Evolutionary conservation across 352 stramenopile species (phyloP).

Genomic region (Pythium guiyangense): DNA sequence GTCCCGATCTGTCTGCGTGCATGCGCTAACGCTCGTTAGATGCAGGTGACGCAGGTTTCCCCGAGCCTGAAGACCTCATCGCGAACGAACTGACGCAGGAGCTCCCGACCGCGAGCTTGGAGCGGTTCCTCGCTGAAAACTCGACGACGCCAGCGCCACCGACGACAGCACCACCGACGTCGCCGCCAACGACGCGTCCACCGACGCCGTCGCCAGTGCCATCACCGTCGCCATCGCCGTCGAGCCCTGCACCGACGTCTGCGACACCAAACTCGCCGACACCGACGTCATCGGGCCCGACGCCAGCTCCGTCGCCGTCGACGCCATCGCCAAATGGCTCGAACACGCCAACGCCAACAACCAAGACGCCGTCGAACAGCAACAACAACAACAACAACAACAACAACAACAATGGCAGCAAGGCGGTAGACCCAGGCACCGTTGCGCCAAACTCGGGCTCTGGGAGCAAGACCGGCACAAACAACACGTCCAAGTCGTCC

Average conservation of each 20-base stretch:
- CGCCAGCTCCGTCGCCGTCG: slow-evolving; percentile 9
- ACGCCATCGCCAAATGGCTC: slow-evolving; percentile 3
- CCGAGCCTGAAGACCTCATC: slow-evolving; percentile 5
- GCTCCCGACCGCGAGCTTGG: slow-evolving; percentile 11
- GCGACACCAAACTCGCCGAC: slow-evolving; percentile 11
- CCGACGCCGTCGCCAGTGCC: slow-evolving; percentile 10
- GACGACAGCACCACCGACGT: slow-evolving; percentile 16
- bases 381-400: neutral
- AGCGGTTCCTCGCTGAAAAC: slow-evolving; percentile 6
- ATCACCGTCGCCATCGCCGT: slow-evolving; percentile 7
- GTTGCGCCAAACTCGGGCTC: too few relatives aligned
- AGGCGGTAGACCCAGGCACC: too few relatives aligned
- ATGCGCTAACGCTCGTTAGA: neutral
- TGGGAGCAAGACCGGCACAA: neutral
- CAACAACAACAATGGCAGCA: neutral
- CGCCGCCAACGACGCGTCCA: neutral
- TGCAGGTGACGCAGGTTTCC: slow-evolving; percentile 18
- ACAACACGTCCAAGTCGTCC: slow-evolving; percentile 3
- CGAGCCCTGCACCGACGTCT: slow-evolving; percentile 2
- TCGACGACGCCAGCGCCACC: slow-evolving; percentile 1
- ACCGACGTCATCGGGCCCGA: slow-evolving; percentile 15
- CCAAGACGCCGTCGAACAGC: slow-evolving; percentile 1
- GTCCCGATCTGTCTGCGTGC: neutral
- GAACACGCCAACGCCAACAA: slow-evolving; percentile 6
- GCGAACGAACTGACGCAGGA: slow-evolving; percentile 11